Evolutionary conservation across 805 yeast species (phyloP).

Genomic region (Pichia membranifaciens): DNA sequence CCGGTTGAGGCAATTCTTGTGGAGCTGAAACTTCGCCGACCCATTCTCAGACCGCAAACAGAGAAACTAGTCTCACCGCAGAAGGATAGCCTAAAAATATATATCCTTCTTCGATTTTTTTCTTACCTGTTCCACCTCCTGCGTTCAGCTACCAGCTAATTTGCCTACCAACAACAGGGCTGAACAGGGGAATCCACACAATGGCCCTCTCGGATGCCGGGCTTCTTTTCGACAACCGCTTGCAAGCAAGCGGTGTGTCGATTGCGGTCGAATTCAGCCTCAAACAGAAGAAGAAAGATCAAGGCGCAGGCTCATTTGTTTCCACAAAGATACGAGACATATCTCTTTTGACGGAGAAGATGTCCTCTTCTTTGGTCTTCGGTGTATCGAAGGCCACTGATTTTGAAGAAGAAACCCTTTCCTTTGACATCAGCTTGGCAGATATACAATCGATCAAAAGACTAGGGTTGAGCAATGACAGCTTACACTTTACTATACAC

Average conservation of each 20-base stretch:
- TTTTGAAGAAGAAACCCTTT: neutral
- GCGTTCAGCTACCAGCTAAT: no score
- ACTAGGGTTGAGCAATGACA: constrained; percentile 3
- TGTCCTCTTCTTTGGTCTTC: constrained; percentile 1
- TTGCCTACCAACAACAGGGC: no score
- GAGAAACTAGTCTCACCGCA: no score
- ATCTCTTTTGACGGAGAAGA: neutral
- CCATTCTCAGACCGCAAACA: no score
- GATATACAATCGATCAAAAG: constrained; percentile 6
- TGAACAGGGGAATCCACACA: neutral
- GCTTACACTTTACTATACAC: neutral
- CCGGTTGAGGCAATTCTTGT: no score
- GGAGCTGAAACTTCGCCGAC: no score
- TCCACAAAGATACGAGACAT: neutral
- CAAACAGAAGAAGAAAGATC: neutral
- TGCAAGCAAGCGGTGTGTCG: neutral
- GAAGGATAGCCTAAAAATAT: no score
- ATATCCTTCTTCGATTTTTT: no score
- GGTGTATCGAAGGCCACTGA: neutral
- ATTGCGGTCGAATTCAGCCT: neutral
- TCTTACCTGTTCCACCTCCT: no score
- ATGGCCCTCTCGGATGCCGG: neutral
- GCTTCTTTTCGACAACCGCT: neutral
- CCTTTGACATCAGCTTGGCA: neutral
- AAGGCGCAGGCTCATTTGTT: neutral